Conservation (phyloP, 441 rosid genomes). For the Flueggea neowawraea region DNA sequence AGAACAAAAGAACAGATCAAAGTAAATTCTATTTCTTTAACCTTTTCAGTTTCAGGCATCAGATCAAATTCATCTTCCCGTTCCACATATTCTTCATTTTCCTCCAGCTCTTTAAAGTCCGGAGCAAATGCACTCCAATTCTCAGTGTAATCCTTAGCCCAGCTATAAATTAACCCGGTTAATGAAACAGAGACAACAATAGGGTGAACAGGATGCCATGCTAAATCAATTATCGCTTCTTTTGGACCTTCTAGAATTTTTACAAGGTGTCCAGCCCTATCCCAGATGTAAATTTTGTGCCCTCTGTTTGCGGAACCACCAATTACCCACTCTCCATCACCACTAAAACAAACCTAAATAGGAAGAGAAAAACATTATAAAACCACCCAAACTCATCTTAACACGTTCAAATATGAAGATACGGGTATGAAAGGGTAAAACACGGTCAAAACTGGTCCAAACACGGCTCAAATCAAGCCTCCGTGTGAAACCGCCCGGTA, state of each 20-base stretch:
- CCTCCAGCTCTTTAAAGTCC: slow-evolving; percentile 98
- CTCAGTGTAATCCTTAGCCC: slow-evolving; percentile 98
- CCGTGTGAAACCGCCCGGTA: too few relatives aligned
- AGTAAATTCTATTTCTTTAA: slow-evolving; percentile 20
- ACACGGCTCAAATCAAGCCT: too few relatives aligned
- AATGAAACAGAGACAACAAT: slow-evolving; percentile 89
- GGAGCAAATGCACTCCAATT: slow-evolving; percentile 99
- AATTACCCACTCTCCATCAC: slow-evolving; percentile 98
- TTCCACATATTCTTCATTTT: slow-evolving; percentile 97
- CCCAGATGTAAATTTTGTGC: slow-evolving; percentile 99
- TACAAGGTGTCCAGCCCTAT: slow-evolving; percentile 91
- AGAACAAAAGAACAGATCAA: slow-evolving; percentile 11
- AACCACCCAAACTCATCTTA: too few relatives aligned
- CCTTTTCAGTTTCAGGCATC: slow-evolving; percentile 93
- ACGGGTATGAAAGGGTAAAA: too few relatives aligned
- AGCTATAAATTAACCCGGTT: slow-evolving; percentile 87
- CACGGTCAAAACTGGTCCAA: too few relatives aligned
- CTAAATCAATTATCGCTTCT: slow-evolving; percentile 92
- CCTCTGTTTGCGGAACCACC: slow-evolving; percentile 98
- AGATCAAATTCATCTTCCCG: slow-evolving; percentile 96
- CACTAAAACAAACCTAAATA: slow-evolving; percentile 96
- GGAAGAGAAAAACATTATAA: too few relatives aligned
- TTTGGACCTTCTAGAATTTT: slow-evolving; percentile 99
- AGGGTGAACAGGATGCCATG: slow-evolving; percentile 99
- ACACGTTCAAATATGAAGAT: too few relatives aligned